These are phyloP conservation scores for Dichomitus squalens DNA, from an alignment of 1,284 basidiomycete species.

Conservation along the genomic window DNA sequence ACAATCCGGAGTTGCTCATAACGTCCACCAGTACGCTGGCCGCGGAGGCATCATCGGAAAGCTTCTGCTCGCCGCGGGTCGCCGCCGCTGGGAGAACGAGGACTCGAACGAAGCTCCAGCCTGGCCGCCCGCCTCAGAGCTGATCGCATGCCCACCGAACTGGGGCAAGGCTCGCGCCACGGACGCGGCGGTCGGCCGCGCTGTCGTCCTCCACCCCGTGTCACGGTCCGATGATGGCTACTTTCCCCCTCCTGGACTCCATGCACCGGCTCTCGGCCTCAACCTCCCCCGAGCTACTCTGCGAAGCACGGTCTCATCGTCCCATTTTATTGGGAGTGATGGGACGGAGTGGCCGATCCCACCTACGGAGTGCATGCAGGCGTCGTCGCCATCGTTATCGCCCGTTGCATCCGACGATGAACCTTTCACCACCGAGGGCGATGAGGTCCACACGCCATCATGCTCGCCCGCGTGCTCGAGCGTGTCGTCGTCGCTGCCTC, in stretches of 20 bases:
- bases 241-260: neutral
- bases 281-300: neutral
- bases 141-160: slow-evolving; percentile 5
- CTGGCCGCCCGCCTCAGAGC: slow-evolving; percentile 10
- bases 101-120: slow-evolving; percentile 7
- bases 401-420: neutral
- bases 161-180: slow-evolving; percentile 1
- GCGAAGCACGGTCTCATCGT: neutral
- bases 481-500: neutral
- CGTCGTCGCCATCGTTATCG: neutral
- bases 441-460: neutral
- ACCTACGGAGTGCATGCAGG: slow-evolving; percentile 14
- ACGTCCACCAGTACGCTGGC: neutral
- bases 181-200: neutral
- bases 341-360: slow-evolving; percentile 16
- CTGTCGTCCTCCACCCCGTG: neutral
- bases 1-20: neutral
- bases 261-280: neutral
- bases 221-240: neutral
- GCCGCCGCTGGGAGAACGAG: neutral
- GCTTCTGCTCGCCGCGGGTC: neutral
- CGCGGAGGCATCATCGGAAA: neutral
- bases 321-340: slow-evolving; percentile 14
- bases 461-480: neutral
- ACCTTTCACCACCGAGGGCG: neutral